Evolutionary conservation across 1,284 basidiomycete genomes (phyloP).

Genomic region (Tetrapyrgos nigripes): DNA sequence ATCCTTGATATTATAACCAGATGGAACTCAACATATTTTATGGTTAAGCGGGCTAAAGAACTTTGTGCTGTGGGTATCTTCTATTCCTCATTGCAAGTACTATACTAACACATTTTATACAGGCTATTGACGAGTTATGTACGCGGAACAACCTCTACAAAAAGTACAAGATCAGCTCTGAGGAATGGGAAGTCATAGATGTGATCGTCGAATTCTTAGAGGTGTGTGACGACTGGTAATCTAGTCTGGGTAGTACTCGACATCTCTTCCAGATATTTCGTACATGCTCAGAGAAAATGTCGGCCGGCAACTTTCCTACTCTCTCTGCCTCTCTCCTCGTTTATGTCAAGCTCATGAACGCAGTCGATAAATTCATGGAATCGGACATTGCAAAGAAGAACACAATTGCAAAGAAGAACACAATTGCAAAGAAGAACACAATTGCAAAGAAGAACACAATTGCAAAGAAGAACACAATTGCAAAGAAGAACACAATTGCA

Average conservation of each 20-base stretch:
- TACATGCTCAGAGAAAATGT: not conserved
- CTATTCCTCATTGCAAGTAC: too few species aligned
- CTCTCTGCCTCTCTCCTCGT: not conserved
- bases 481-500: too few species aligned
- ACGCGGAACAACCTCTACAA: not conserved
- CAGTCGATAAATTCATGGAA: slow-evolving; percentile 2
- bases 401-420: too few species aligned
- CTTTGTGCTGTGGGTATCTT: not conserved
- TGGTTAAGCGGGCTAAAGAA: not conserved
- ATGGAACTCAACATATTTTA: too few species aligned
- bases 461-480: too few species aligned
- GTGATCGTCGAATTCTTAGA: not conserved
- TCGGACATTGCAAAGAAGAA: not conserved
- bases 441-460: too few species aligned
- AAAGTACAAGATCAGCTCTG: not conserved
- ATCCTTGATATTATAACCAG: slow-evolving; percentile 2
- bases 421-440: too few species aligned
- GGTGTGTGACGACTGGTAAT: not conserved
- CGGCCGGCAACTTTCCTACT: not conserved
- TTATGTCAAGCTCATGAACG: not conserved
- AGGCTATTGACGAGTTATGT: slow-evolving; percentile 3
- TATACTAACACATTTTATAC: too few species aligned
- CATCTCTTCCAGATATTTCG: not conserved
- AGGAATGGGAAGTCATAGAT: not conserved
- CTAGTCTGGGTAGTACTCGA: too few species aligned